Percentiles rank a stretch among this genome's conserved stretches.
Evolutionary conservation across 768 basidiomycete genomes (phyloP).

Genomic region (Leucogyrophana mollusca): DNA sequence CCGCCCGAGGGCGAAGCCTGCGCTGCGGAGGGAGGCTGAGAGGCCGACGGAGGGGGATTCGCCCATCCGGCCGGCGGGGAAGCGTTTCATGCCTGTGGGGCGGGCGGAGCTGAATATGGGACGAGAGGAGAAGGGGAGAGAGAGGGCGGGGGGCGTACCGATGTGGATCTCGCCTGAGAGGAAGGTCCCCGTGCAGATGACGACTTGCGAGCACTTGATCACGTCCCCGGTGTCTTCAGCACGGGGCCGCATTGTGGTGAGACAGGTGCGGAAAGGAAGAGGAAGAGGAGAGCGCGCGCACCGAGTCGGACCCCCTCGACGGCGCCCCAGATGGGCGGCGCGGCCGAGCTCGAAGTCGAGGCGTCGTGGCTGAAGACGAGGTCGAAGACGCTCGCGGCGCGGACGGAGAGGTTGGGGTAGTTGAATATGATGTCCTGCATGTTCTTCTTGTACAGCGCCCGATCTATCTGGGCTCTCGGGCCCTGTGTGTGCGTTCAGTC

Average conservation of each 20-base stretch:
- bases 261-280: neutral
- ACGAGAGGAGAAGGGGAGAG: neutral
- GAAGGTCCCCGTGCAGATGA: conserved; percentile 91
- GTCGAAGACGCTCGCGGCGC: conserved; percentile 76
- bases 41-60: conserved; percentile 73
- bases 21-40: conserved; percentile 68
- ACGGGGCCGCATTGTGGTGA: conserved; percentile 1
- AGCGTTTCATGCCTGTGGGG: conserved; percentile 58
- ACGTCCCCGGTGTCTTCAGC: conserved; percentile 67
- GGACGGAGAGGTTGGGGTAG: conserved; percentile 70
- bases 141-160: too few species aligned
- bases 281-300: conserved; percentile 21
- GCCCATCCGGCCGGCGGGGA: conserved; percentile 75
- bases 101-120: neutral
- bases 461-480: conserved; percentile 85
- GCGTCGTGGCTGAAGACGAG: conserved; percentile 58
- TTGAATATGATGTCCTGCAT: conserved; percentile 71
- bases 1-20: conserved; percentile 81
- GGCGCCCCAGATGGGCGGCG: conserved; percentile 44
- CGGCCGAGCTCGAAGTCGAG: conserved; percentile 21
- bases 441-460: conserved; percentile 76
- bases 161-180: conserved; percentile 91
- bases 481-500: conserved; percentile 48
- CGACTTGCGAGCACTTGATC: conserved; percentile 76
- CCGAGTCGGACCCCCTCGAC: conserved; percentile 70